Evolutionary conservation across 2,329 filamentous ascomycete species (phyloP), one percentile per base, ranked within the genome.

Genomic region (Penicillium sp.): DNA sequence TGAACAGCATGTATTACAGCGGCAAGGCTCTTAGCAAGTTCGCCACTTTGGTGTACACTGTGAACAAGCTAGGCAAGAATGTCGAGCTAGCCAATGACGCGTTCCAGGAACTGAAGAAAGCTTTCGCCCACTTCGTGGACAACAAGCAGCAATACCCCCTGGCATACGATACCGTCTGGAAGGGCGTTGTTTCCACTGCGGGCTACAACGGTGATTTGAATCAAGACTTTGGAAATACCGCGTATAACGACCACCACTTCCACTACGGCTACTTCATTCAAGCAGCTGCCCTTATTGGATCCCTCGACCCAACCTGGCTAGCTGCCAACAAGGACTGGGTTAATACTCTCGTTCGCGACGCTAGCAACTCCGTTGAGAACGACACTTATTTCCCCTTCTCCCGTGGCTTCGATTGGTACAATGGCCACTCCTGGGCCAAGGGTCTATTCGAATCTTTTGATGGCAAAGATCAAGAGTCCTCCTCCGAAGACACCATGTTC

Each of bases 371-470:
- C 0, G 87, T 83, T 62, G 68, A 79, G 3, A 70, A 81, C 16
- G 92, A 96, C 68, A 78, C 81, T 27, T 85, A 85, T 63, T 97
- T 95, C 72, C 92, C 93, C 0, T 87, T 90, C 62, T 92, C 83
- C 57, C 84, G 94, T 45, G 84, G 80, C 53, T 97, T 97, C 67
- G 94, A 97, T 74, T 97, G 91, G 90, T 97, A 87, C 72, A 86
- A 95, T 67, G 94, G 93, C 2, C 94, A 97, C 79, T 92, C 88
- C 54, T 97, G 93, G 91, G 93, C 93, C 2, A 91, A 81, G 66
- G 78, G 76, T 1, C 69, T 83, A 1, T 81, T 78, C 57, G 77
- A 78, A 41, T 82, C 80, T 16, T 78, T 75, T 5, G 81, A 83
- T 49, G 80, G 80, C 7, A 81, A 80, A 55, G 79, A 81, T 39